Conservation (phyloP, 2,329 filamentous ascomycete genomes). For the Chaetomiaceae sp. region DNA sequence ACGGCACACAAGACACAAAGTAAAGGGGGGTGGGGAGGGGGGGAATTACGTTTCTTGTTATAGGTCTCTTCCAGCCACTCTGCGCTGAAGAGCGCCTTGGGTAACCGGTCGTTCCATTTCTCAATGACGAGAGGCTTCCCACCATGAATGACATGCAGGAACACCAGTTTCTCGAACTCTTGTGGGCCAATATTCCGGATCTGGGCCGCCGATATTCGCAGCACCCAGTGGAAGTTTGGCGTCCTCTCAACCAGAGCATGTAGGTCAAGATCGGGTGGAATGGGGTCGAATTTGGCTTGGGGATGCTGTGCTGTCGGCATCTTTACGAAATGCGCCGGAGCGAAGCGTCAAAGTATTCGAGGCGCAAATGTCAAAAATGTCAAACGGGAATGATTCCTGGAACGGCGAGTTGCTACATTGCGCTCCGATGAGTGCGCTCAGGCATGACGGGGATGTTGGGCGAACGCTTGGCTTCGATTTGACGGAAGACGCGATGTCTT, state of each 20-base stretch:
- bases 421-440: neutral
- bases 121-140: conserved; percentile 90
- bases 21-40: neutral
- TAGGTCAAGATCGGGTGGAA: conserved; percentile 80
- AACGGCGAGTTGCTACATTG: too few species aligned
- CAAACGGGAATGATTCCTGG: neutral
- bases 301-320: conserved; percentile 76
- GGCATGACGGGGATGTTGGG: neutral
- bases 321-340: conserved; percentile 28
- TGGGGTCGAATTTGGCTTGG: conserved; percentile 85
- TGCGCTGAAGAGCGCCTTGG: conserved; percentile 71
- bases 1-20: neutral
- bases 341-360: neutral
- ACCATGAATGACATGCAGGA: conserved; percentile 75
- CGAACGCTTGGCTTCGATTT: neutral
- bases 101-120: conserved; percentile 73
- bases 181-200: conserved; percentile 72
- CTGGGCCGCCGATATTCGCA: conserved; percentile 72
- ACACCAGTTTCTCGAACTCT: conserved; percentile 79
- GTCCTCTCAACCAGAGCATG: conserved; percentile 69
- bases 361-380: too few species aligned
- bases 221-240: conserved; percentile 81
- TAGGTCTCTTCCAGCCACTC: conserved; percentile 77
- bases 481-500: neutral
- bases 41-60: conserved; percentile 67